Conservation (phyloP, 768 basidiomycete species). For the Termitomyces sp. region DNA sequence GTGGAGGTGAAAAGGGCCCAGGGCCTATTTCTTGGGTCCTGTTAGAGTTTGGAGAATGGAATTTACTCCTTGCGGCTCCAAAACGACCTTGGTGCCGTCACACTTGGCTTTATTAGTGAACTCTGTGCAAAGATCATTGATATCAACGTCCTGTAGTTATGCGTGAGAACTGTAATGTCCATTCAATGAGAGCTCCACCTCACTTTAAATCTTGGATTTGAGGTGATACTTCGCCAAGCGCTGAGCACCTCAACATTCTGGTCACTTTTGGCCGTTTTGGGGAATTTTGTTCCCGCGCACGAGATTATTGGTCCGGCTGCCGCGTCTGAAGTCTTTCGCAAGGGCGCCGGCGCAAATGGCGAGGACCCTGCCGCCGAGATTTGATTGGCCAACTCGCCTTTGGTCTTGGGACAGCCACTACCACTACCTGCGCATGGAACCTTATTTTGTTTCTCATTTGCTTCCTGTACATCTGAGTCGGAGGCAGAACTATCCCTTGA, state of each 20-base stretch:
- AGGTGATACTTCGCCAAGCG: conserved; percentile 75
- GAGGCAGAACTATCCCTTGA: conserved; percentile 26
- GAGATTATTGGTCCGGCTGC: conserved; percentile 48
- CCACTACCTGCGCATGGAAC: background rate
- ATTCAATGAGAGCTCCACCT: conserved; percentile 14
- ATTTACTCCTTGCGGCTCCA: conserved; percentile 51
- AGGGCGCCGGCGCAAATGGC: conserved; percentile 40
- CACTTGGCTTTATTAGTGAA: conserved; percentile 80
- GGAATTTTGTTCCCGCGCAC: conserved; percentile 65
- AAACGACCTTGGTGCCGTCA: conserved; percentile 78
- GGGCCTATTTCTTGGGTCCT: conserved; percentile 15
- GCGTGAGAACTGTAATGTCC: background rate
- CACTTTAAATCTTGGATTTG: conserved; percentile 73
- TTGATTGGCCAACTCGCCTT: conserved; percentile 40
- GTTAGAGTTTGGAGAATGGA: conserved; percentile 40
- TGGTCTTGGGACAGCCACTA: conserved; percentile 47
- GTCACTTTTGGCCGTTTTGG: conserved; percentile 62
- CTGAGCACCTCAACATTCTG: conserved; percentile 72
- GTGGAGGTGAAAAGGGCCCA: background rate
- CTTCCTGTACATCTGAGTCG: conserved; percentile 20
- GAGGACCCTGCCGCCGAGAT: conserved; percentile 57
- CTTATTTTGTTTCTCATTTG: conserved; percentile 12
- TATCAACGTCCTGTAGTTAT: conserved; percentile 56
- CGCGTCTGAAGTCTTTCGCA: conserved; percentile 39
- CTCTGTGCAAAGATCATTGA: conserved; percentile 73